Base-by-base conservation (phyloP, 2,329 filamentous ascomycete species). In the Dactylellina sp. region DNA sequence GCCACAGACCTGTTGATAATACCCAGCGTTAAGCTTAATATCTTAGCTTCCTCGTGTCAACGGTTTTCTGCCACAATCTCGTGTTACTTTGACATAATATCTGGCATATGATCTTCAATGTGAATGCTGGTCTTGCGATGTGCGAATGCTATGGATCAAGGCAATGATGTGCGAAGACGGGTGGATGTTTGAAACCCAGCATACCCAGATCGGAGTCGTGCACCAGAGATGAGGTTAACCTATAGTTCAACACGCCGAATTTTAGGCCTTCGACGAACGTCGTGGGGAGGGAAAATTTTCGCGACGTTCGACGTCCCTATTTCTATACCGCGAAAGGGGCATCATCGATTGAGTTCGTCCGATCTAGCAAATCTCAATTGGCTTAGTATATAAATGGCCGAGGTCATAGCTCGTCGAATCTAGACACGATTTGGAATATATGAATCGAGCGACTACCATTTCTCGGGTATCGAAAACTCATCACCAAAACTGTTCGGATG, bases 251-350 rank as follows among this genome's bases (percentile, higher is more conserved):
- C 39, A 60, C 52, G 59, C 44, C 59, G 52, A 59, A 12, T 40
- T 62, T 59, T 50, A 37, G 61, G 24, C 35, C 39, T 16, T 64
- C 42, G 53, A 39, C 70, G 61, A 74, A 74, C 60, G 24, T 24
- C 68, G 53, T 64, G 61, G 68, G 60, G 68, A 65, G 65, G 68
- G 44, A 72, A 60, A 72, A 40, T 72, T 64, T 65, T 53, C 60
- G 59, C 47, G 35, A 52, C 39, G 59, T 53, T 32, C 59, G 35
- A 37, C 37, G 28, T 50, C 68, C 53, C 52, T 70, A 46, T 55
- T 37, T 55, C 12, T 47, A 12, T 60, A 28, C 24, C 40, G 50
- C 42, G 37, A 35, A 22, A 55, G 40, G 28, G 52, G 52, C 62
- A 35, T 42, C 28, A 50, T 18, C 18, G 35, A 20, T 59, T 64